phyloP scores from a whole-genome alignment of 2,329 filamentous ascomycete species.

The Cladosporium velox region DNA sequence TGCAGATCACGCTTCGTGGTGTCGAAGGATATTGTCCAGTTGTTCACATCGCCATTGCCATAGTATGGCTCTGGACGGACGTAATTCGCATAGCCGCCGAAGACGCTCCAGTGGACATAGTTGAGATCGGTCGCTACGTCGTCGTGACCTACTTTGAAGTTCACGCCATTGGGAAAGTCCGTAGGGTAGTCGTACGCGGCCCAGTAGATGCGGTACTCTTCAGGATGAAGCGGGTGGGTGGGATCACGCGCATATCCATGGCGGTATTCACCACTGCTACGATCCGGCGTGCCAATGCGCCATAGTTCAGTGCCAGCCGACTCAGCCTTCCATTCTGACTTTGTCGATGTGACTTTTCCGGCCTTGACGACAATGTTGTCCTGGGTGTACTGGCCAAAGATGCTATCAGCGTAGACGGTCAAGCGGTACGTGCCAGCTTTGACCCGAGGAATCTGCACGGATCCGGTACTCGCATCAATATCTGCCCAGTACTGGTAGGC shows the following conservation, averaged over 20 bases:
- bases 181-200: constrained; percentile 59
- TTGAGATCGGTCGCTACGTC: constrained; percentile 57
- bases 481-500: constrained; percentile 66
- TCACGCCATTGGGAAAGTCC: constrained; percentile 62
- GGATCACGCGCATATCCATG: constrained; percentile 57
- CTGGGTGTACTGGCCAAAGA: constrained; percentile 62
- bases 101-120: constrained; percentile 67
- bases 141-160: constrained; percentile 58
- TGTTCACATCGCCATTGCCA: constrained; percentile 54
- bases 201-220: constrained; percentile 65
- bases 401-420: constrained; percentile 62
- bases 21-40: constrained; percentile 62
- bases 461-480: constrained; percentile 48
- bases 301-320: constrained; percentile 61
- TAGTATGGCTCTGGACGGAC: constrained; percentile 47
- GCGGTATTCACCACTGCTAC: constrained; percentile 60
- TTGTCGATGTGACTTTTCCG: constrained; percentile 43
- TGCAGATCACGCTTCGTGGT: constrained; percentile 46
- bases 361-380: constrained; percentile 53
- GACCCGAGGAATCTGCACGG: constrained; percentile 56
- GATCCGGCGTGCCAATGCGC: constrained; percentile 64
- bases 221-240: constrained; percentile 53
- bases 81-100: constrained; percentile 57
- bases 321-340: constrained; percentile 56
- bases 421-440: constrained; percentile 62